Base-by-base conservation (phyloP, 495 filamentous ascomycete genomes). In the Aspergillus mulundensis region DNA sequence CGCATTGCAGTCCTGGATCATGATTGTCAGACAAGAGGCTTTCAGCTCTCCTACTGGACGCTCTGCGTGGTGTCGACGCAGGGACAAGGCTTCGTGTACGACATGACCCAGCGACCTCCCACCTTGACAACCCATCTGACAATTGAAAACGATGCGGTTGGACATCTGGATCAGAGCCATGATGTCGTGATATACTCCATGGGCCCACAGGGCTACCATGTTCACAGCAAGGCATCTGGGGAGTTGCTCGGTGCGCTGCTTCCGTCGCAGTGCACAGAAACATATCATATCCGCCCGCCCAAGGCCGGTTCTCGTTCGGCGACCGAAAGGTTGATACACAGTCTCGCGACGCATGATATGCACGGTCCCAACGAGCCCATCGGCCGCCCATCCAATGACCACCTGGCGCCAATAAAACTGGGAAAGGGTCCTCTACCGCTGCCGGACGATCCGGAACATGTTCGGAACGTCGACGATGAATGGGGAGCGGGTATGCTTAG, bases 401-500 rank as follows among this genome's bases (percentile, higher is more conserved):
- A 50, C 16, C 34, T 73, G 32, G 50, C 56, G 1, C 69, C 70
- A 2, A 64, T 75, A 28, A 14, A 64, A 6, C 7, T 75, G 8
- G 23, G 24, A 0, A 59, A 59, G 11, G 72, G 72, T 1, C 66
- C 63, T 11, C 66, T 75, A 0, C 58, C 63, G 11, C 46, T 54
- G 7, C 66, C 71, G 8, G 41, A 21, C 2, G 64, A 70, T 19
- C 59, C 64, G 14, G 63, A 62, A 1, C 68, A 70, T 49, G 62
- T 70, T 7, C 59, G 64, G 40, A 42, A 72, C 20, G 55, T 57
- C 7, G 65, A 70, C 4, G 63, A 75, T 21, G 70, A 75, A 59
- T 75, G 72, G 72, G 72, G 72, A 40, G 66, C 72, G 2, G 72
- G 72, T 6, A 75, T 73, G 70, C 20, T 69, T 15, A 24, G 69